Percentiles rank a stretch among this genome's conserved stretches.
Evolutionary conservation across 2,329 filamentous ascomycete genomes (phyloP).

Genomic region (Sporothrix pallida): DNA sequence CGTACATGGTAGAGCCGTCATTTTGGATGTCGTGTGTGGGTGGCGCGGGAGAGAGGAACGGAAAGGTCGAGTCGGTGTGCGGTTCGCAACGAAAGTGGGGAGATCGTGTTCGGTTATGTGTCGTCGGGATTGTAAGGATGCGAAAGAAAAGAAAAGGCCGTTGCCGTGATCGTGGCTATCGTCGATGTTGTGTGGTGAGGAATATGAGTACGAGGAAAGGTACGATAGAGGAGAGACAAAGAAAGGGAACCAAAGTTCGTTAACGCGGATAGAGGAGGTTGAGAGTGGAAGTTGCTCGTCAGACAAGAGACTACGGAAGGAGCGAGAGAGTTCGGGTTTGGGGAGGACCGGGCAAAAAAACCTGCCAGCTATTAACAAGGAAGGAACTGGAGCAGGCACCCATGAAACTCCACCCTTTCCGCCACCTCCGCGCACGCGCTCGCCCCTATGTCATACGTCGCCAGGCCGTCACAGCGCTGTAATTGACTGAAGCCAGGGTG

Average conservation of each 20-base stretch:
- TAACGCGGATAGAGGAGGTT: conserved; percentile 19
- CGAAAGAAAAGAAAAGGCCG: not conserved
- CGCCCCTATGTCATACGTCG: conserved; percentile 14
- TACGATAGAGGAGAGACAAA: not conserved
- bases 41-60: not conserved
- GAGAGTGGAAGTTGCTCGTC: conserved; percentile 31
- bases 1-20: conserved; percentile 38
- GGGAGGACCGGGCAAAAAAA: conserved; percentile 24
- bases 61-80: conserved; percentile 14
- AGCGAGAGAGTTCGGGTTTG: conserved; percentile 15
- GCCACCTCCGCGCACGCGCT: conserved; percentile 32
- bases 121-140: not conserved
- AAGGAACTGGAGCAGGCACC: conserved; percentile 6
- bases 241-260: not conserved
- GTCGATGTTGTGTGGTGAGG: not conserved
- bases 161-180: not conserved
- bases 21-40: conserved; percentile 30
- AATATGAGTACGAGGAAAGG: not conserved
- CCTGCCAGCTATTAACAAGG: conserved; percentile 4
- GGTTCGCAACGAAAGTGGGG: not conserved
- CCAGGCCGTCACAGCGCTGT: conserved; percentile 7
- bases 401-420: conserved; percentile 31
- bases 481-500: not conserved
- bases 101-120: not conserved
- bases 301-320: conserved; percentile 24